phyloP scores from a whole-genome alignment of 306 rosid genomes.

The Erythrophleum fordii region DNA sequence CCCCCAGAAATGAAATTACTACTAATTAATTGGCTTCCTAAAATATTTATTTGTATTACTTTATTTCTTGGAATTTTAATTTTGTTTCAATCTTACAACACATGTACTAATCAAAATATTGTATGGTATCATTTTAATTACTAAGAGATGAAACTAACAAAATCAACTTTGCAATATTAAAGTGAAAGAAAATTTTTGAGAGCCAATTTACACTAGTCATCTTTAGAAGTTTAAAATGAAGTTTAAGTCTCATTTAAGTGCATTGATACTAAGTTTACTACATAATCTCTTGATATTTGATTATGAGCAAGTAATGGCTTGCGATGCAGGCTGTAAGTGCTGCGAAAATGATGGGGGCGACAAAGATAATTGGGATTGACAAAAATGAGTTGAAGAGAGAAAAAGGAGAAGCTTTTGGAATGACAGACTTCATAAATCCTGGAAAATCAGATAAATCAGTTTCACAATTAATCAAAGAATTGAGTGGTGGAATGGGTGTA shows the following conservation, averaged over 20 bases:
- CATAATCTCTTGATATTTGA: background rate
- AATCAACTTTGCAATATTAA: too few relatives aligned
- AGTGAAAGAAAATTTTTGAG: too few relatives aligned
- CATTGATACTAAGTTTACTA: background rate
- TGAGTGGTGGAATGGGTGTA: conserved; percentile 59
- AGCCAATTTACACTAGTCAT: too few relatives aligned
- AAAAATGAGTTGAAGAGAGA: background rate
- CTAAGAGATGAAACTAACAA: too few relatives aligned
- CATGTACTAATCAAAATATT: too few relatives aligned
- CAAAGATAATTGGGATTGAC: conserved; percentile 5
- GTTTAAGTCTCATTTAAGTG: too few relatives aligned
- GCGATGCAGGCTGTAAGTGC: background rate
- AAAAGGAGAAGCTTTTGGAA: conserved; percentile 38
- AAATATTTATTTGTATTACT: too few relatives aligned
- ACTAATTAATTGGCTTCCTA: too few relatives aligned
- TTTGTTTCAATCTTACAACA: too few relatives aligned
- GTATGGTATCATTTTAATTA: too few relatives aligned
- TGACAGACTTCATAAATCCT: conserved; percentile 54
- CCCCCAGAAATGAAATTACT: too few relatives aligned
- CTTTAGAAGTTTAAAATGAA: background rate
- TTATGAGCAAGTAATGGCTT: background rate
- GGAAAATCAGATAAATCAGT: conserved; percentile 28
- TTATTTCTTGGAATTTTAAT: too few relatives aligned
- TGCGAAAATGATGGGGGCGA: background rate
- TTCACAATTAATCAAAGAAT: conserved; percentile 46